These are phyloP conservation scores for Xanthoceras sorbifolium DNA, from an alignment of 345 rosid genomes.

Conservation along the genomic window DNA sequence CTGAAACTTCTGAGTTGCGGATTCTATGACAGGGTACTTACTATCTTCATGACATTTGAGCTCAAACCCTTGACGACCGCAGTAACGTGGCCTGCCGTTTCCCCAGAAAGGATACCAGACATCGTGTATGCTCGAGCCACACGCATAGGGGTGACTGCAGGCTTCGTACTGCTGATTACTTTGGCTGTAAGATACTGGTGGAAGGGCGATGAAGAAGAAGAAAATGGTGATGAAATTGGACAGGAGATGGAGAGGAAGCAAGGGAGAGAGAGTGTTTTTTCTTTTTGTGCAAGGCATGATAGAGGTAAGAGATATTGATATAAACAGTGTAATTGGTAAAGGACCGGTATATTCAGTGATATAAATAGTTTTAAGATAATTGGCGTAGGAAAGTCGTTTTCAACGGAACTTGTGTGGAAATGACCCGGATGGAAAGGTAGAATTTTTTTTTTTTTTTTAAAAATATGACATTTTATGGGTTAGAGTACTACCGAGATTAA, in stretches of 20 bases:
- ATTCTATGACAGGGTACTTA: not conserved
- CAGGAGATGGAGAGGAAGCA: not conserved
- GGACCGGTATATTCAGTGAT: too few species aligned
- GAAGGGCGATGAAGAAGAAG: not conserved
- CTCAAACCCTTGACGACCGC: constrained; percentile 5
- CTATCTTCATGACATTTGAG: not conserved
- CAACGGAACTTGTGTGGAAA: too few species aligned
- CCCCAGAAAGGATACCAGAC: constrained; percentile 8
- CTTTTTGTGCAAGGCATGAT: not conserved
- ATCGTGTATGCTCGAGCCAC: not conserved
- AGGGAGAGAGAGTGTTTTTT: not conserved
- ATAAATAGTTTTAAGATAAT: too few species aligned
- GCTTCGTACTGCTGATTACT: not conserved
- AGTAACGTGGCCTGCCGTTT: not conserved
- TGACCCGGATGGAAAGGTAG: too few species aligned
- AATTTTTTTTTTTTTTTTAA: too few species aligned
- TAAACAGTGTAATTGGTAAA: too few species aligned
- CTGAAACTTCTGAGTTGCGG: not conserved
- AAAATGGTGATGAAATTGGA: not conserved
- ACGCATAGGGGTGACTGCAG: not conserved
- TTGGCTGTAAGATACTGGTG: not conserved
- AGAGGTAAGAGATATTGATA: not conserved
- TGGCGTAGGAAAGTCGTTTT: too few species aligned
- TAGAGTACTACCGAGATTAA: too few species aligned
- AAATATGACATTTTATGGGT: too few species aligned